These are phyloP conservation scores for Nothomitra cinnamomea DNA, from an alignment of 2,329 filamentous ascomycete species.

Conservation along the genomic window DNA sequence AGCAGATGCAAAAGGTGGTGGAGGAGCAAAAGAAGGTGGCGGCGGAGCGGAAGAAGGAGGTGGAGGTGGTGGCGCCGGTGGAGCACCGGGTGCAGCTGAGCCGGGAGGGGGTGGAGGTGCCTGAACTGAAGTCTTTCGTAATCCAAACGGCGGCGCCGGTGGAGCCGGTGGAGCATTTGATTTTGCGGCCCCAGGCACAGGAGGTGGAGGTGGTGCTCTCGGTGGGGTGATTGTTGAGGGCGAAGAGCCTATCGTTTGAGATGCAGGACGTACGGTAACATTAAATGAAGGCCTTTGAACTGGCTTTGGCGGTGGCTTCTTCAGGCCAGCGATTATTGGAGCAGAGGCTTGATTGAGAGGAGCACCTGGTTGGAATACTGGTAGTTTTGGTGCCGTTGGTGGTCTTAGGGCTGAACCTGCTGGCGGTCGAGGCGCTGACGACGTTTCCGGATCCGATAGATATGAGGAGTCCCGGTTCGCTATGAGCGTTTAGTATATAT, in stretches of 20 bases:
- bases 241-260: conserved; percentile 41
- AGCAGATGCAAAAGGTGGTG: conserved; percentile 29
- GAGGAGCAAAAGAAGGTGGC: conserved; percentile 28
- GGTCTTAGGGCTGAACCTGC: conserved; percentile 31
- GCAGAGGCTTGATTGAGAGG: conserved; percentile 39
- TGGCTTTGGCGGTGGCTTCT: conserved; percentile 36
- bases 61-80: conserved; percentile 26
- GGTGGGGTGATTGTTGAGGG: conserved; percentile 36
- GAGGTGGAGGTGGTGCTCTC: conserved; percentile 46
- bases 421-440: conserved; percentile 36
- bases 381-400: conserved; percentile 33
- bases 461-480: conserved; percentile 57
- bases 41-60: conserved; percentile 41
- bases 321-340: conserved; percentile 34
- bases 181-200: conserved; percentile 24
- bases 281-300: conserved; percentile 21
- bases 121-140: conserved; percentile 38
- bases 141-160: conserved; percentile 37
- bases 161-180: conserved; percentile 38
- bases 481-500: conserved; percentile 15
- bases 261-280: conserved; percentile 21
- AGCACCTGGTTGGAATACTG: conserved; percentile 31
- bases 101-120: conserved; percentile 24
- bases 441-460: conserved; percentile 60
- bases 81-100: conserved; percentile 25